Base-by-base conservation (phyloP, 306 rosid species). In the Pachyrhizus erosus region DNA sequence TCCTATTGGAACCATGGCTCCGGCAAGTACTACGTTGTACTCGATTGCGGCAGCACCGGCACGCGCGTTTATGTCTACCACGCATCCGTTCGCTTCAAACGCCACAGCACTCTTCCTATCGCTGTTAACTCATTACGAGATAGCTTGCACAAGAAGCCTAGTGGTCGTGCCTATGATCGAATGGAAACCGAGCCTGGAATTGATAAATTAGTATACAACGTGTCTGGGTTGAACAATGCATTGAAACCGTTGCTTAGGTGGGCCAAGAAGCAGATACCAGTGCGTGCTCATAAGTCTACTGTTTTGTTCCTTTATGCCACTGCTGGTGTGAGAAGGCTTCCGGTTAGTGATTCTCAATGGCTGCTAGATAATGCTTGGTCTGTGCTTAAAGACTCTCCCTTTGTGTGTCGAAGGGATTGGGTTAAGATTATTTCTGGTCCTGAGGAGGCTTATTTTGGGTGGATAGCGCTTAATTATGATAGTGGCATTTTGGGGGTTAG, bases 151-250 rank as follows among this genome's bases (percentile, higher is more conserved):
- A 87, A 75, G 69, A 92, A 76, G 77, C 80, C 74, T 26, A 65
- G 51, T 0, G 97, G 97, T 6, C 96, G 98, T n/a, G 99, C 99
- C 31, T 96, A 96, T 27, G 86, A 96, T 85, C 82, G 99, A 76
- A 87, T 93, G 91, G 99, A 96, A 85, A 92, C 98, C 27, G 99
- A 96, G 73, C 99, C 99, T 1, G 99, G 98, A 34, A 84, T 96
- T 45, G 94, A 96, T 87, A 96, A 91, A 82, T 87, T 96, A 79
- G 96, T 91, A 9, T 85, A 81, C 68, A 90, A 96, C 79, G 71
- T 81, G 4, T 79, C 98, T 26, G 97, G 96, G 14, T 83, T 96
- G 86, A 86, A 66, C 48, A 78, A 75, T 68, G 97, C 93, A 7
- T 82, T 96, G 76, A 91, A 89, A 73, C 99, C 99, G 2, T 91